phyloP scores from a whole-genome alignment of 2,329 filamentous ascomycete genomes.

The Xylaria polymorpha region DNA sequence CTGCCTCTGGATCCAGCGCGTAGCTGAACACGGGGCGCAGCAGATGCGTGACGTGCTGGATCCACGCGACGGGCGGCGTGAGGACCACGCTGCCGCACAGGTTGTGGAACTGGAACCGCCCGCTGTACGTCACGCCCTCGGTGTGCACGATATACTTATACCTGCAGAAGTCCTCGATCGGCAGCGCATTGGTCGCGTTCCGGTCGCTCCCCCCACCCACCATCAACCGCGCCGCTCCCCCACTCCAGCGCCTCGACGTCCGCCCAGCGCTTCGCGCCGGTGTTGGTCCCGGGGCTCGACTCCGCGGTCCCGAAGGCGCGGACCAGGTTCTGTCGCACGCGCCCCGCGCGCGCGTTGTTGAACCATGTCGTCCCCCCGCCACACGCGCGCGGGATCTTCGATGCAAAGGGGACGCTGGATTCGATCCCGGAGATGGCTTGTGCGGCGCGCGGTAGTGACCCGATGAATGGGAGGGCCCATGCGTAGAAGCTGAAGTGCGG shows the following conservation, averaged over 20 bases:
- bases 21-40: slow-evolving; percentile 58
- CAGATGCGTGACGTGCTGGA: slow-evolving; percentile 63
- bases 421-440: slow-evolving; percentile 55
- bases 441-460: slow-evolving; percentile 56
- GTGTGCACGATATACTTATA: slow-evolving; percentile 65
- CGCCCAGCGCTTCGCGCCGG: slow-evolving; percentile 54
- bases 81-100: slow-evolving; percentile 62
- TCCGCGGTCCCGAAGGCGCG: slow-evolving; percentile 44
- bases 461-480: slow-evolving; percentile 64
- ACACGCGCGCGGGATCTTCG: slow-evolving; percentile 56
- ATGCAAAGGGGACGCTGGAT: slow-evolving; percentile 27
- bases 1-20: slow-evolving; percentile 27
- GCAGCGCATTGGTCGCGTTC: slow-evolving; percentile 57
- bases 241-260: slow-evolving; percentile 59
- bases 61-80: slow-evolving; percentile 60
- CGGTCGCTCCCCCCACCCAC: no score
- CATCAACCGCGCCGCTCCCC: no score
- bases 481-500: slow-evolving; percentile 68
- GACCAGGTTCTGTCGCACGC: slow-evolving; percentile 57
- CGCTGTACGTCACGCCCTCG: slow-evolving; percentile 65
- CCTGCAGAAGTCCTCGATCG: slow-evolving; percentile 63
- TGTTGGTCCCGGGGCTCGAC: slow-evolving; percentile 31
- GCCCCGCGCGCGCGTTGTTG: slow-evolving; percentile 58
- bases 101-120: slow-evolving; percentile 63
- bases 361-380: slow-evolving; percentile 66